Evolutionary conservation across 179 eudicot species (phyloP).

Genomic region (Spergularia azorica): DNA sequence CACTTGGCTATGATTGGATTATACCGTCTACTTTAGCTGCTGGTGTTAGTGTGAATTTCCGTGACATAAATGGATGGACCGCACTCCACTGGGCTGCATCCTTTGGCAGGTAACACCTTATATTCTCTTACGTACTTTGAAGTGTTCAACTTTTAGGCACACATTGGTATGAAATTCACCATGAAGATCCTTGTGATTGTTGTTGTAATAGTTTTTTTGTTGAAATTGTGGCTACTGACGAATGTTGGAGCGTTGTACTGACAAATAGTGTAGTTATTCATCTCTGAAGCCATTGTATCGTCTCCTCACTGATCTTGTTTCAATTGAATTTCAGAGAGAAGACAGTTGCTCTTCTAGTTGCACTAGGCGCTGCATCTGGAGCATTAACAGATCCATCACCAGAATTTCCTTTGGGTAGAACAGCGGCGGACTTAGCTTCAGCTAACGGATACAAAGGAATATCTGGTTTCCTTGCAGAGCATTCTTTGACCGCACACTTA

Average conservation of each 20-base stretch:
- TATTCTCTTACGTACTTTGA: neutral
- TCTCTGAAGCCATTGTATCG: neutral
- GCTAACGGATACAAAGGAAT: conserved; percentile 69
- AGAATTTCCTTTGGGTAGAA: conserved; percentile 54
- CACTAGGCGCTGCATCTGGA: conserved; percentile 62
- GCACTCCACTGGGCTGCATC: conserved; percentile 90
- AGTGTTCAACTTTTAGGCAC: neutral
- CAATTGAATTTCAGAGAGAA: conserved; percentile 44
- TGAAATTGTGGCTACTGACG: neutral
- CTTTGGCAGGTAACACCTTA: conserved; percentile 60
- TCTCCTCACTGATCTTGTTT: conserved; percentile 6
- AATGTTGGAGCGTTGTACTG: neutral
- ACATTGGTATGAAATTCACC: neutral
- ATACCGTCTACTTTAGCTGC: conserved; percentile 54
- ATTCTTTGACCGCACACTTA: conserved; percentile 58
- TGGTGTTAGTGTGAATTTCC: conserved; percentile 63
- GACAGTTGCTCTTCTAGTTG: conserved; percentile 56
- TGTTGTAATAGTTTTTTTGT: neutral
- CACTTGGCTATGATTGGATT: conserved; percentile 76
- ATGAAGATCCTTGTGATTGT: neutral
- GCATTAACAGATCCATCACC: conserved; percentile 57
- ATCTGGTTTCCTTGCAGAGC: conserved; percentile 73
- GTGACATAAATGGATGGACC: conserved; percentile 75
- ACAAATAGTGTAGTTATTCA: neutral
- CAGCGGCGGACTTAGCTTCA: conserved; percentile 71